Base-by-base conservation (phyloP, 805 yeast species). In the Jamesozyma lodderae region DNA sequence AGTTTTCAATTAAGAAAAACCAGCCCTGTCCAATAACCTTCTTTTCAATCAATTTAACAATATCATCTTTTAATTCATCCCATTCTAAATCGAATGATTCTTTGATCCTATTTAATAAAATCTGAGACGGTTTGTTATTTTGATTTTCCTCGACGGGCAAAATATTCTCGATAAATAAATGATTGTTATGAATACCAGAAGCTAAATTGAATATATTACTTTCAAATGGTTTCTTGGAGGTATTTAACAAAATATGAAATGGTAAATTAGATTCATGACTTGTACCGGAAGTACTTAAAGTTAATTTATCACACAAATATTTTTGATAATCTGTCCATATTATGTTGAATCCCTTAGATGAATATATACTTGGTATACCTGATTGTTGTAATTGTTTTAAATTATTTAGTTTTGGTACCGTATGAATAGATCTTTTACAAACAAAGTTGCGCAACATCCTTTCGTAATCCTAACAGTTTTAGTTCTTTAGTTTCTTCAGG, bases 111-210 rank as follows among this genome's bases (percentile, higher is more conserved):
- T 48, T 48, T 16, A 48, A 43, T 31, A 71, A 55, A 4, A 52
- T 40, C 47, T 66, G 60, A 16, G 66, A 60, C 39, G 73, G 66
- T 38, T 52, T 48, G 11, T 59, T 52, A 13, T 19, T 18, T 15
- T 28, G 8, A 24, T 33, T 33, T 16, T 15, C 24, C 4, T 38
- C 21, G 7, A 25, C 14, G 3, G 61, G 60, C 13, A 52, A 20
- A 23, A 60, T 57, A 41, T 81, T 82, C 58, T 81, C 76, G 53
- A 87, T 78, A 52, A 82, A 86, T 36, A 92, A 70, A 63, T 90
- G 98, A 66, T 92, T 92, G 64, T 87, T 88, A 65, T 83, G 90
- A 2, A 87, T 79, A 57, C 83, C 94, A 4, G 95, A 83, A 3
- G 97, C 96, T 53, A 72, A 75, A 63, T 88, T 92, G 69, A 80